These are phyloP conservation scores for Penicillium sp. DNA, from an alignment of 2,329 filamentous ascomycete species.

Conservation along the genomic window DNA sequence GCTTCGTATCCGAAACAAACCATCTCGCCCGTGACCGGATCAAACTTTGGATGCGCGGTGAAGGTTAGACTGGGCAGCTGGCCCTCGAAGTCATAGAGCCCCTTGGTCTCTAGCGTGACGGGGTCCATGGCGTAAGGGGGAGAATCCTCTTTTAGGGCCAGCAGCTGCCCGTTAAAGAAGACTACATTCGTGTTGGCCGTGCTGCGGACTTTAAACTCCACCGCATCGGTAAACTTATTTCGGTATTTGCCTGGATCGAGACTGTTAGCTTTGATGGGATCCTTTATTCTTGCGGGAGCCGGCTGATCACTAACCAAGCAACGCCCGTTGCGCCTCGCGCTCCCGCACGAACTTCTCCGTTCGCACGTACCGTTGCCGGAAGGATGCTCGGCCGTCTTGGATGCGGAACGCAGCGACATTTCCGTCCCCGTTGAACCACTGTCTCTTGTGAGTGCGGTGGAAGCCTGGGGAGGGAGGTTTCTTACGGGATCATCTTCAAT, in stretches of 20 bases:
- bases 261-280: too few species aligned
- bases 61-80: conserved; percentile 52
- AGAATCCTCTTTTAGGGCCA: conserved; percentile 54
- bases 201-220: conserved; percentile 5
- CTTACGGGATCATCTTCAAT: conserved; percentile 33
- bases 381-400: conserved; percentile 34
- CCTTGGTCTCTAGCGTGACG: conserved; percentile 53
- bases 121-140: conserved; percentile 55
- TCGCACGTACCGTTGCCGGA: conserved; percentile 42
- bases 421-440: conserved; percentile 46
- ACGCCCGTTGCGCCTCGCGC: conserved; percentile 36
- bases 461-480: not conserved
- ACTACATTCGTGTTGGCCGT: conserved; percentile 62
- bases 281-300: too few species aligned
- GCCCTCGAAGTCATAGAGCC: conserved; percentile 54
- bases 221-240: conserved; percentile 28
- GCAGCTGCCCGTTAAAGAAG: conserved; percentile 55
- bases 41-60: conserved; percentile 57
- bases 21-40: conserved; percentile 56
- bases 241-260: conserved; percentile 38
- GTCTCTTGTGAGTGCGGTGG: not conserved
- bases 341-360: conserved; percentile 47
- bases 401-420: conserved; percentile 43
- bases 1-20: conserved; percentile 55
- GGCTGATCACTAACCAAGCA: conserved; percentile 21